phyloP scores from a whole-genome alignment of 1,284 basidiomycete species.

The Pseudomicrostroma phylloplanum region DNA sequence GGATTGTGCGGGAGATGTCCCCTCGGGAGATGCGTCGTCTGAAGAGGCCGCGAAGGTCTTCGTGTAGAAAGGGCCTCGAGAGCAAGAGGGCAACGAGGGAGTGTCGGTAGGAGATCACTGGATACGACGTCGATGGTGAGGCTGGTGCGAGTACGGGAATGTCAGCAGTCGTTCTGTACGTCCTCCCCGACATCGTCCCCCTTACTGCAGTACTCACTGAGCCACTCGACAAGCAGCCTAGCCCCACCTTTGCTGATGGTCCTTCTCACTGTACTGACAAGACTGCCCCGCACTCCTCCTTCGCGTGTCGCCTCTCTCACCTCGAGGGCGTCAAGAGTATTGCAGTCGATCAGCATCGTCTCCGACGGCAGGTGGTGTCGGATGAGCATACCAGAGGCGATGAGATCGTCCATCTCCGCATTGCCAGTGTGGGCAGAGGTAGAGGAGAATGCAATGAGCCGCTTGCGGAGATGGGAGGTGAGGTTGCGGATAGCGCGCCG shows the following conservation, averaged over 20 bases:
- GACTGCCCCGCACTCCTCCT: slow-evolving; percentile 34
- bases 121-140: slow-evolving; percentile 17
- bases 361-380: slow-evolving; percentile 14
- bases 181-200: too few relatives aligned
- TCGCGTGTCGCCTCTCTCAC: slow-evolving; percentile 28
- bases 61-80: slow-evolving; percentile 19
- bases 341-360: slow-evolving; percentile 44
- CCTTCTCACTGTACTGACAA: slow-evolving; percentile 37
- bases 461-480: slow-evolving; percentile 37
- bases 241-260: slow-evolving; percentile 45
- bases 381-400: not conserved
- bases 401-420: not conserved
- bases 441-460: slow-evolving; percentile 28
- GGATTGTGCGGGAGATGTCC: slow-evolving; percentile 40
- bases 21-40: slow-evolving; percentile 24
- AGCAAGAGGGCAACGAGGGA: slow-evolving; percentile 36
- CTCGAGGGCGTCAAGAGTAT: slow-evolving; percentile 44
- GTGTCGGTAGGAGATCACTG: slow-evolving; percentile 29
- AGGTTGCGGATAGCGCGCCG: slow-evolving; percentile 25
- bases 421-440: not conserved
- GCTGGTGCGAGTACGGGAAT: too few relatives aligned
- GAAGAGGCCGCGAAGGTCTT: slow-evolving; percentile 30
- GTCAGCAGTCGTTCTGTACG: too few relatives aligned
- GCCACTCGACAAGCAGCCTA: slow-evolving; percentile 40
- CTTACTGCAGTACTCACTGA: slow-evolving; percentile 19